Percentiles rank a stretch among this genome's conserved stretches.
phyloP scores from a whole-genome alignment of 345 rosid species.

The Syzygium grande region DNA sequence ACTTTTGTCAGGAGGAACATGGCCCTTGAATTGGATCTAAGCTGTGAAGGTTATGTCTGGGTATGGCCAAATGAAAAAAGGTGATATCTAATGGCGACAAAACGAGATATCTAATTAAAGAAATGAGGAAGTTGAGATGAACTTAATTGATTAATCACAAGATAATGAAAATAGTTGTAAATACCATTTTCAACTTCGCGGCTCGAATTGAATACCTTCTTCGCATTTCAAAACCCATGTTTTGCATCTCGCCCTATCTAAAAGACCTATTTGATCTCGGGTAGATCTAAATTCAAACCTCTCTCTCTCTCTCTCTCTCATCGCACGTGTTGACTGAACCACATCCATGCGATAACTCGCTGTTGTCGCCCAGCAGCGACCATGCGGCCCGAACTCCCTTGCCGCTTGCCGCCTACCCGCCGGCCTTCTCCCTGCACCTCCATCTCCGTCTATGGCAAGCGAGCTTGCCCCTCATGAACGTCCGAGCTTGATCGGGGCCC shows the following conservation, averaged over 20 bases:
- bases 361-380: rapidly evolving
- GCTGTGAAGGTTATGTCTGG: background rate
- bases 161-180: background rate
- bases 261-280: background rate
- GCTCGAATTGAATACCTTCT: background rate
- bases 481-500: background rate
- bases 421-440: background rate
- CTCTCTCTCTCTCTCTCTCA: background rate
- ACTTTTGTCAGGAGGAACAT: background rate
- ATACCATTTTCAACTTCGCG: rapidly evolving
- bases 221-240: background rate
- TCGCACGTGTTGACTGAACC: background rate
- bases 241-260: background rate
- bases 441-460: background rate
- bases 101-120: background rate
- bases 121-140: background rate
- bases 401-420: rapidly evolving
- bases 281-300: background rate
- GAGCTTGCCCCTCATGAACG: background rate
- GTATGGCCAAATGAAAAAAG: background rate
- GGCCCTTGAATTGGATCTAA: background rate
- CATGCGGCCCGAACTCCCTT: background rate
- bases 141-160: background rate
- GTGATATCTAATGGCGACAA: background rate
- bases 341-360: background rate